These are phyloP conservation scores for Artemisia argyi DNA, from an alignment of 129 eudicot genomes.

Conservation along the genomic window DNA sequence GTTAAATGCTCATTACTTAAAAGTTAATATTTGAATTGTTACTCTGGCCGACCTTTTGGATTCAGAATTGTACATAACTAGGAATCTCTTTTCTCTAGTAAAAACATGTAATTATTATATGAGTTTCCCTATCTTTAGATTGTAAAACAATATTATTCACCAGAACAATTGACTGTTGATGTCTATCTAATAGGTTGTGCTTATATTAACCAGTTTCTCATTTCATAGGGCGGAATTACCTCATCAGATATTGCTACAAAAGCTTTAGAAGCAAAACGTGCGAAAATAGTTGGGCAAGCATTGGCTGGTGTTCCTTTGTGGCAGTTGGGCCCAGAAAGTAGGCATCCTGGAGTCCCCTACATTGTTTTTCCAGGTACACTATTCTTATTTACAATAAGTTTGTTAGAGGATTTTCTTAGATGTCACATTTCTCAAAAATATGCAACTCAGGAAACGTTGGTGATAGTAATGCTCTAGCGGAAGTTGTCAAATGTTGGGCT, in stretches of 20 bases:
- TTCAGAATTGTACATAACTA: not conserved
- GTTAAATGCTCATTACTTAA: not conserved
- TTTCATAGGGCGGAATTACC: conserved; percentile 90
- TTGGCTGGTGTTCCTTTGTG: conserved; percentile 95
- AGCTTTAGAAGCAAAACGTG: conserved; percentile 90
- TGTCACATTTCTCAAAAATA: conserved; percentile 9
- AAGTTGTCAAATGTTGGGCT: conserved; percentile 86
- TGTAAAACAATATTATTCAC: not conserved
- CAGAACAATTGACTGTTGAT: not conserved
- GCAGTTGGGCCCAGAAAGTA: conserved; percentile 94
- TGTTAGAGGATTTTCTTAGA: not conserved
- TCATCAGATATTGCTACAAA: conserved; percentile 97
- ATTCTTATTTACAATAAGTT: not conserved
- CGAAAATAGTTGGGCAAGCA: conserved; percentile 92
- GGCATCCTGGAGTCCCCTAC: conserved; percentile 93
- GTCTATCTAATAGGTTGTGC: conserved; percentile 7
- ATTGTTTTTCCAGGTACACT: conserved; percentile 89
- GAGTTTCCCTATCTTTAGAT: conserved; percentile 1
- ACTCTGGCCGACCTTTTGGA: not conserved
- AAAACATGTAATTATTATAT: not conserved
- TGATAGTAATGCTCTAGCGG: conserved; percentile 78
- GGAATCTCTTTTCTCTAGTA: not conserved
- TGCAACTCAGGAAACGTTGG: conserved; percentile 81
- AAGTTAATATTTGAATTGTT: not conserved
- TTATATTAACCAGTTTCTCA: conserved; percentile 11